Conservation (phyloP, 176 grass and related monocot genomes). For the Bonia amplexicaulis region DNA sequence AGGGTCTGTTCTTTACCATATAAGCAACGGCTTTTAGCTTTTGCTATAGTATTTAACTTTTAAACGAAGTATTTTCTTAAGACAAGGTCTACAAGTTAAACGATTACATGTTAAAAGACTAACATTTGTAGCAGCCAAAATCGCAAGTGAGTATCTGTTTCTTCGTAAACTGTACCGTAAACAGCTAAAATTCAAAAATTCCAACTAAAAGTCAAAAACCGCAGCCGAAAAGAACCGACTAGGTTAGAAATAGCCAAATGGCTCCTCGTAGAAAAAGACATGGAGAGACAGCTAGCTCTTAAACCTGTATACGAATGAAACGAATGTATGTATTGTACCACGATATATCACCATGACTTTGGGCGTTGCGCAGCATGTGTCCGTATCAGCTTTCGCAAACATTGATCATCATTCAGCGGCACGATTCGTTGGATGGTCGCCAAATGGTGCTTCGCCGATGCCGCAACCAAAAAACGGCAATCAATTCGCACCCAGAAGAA, state of each 20-base stretch:
- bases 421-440: constrained; percentile 15
- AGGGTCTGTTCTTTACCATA: no score
- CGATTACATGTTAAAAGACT: no score
- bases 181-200: no score
- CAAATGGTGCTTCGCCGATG: background rate
- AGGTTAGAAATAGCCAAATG: constrained; percentile 9
- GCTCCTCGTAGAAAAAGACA: background rate
- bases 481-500: background rate
- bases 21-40: no score
- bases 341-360: background rate
- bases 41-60: no score
- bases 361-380: background rate
- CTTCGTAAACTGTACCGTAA: no score
- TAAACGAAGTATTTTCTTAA: no score
- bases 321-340: background rate
- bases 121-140: no score
- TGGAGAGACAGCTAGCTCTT: background rate
- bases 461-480: constrained; percentile 7
- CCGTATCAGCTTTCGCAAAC: background rate
- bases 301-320: background rate
- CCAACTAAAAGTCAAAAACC: no score
- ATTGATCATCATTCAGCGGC: background rate
- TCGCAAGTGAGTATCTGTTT: no score
- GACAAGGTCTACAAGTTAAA: no score
- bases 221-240: no score